phyloP scores from a whole-genome alignment of 73 alveolate genomes.

The Paramecium sonneborni region DNA sequence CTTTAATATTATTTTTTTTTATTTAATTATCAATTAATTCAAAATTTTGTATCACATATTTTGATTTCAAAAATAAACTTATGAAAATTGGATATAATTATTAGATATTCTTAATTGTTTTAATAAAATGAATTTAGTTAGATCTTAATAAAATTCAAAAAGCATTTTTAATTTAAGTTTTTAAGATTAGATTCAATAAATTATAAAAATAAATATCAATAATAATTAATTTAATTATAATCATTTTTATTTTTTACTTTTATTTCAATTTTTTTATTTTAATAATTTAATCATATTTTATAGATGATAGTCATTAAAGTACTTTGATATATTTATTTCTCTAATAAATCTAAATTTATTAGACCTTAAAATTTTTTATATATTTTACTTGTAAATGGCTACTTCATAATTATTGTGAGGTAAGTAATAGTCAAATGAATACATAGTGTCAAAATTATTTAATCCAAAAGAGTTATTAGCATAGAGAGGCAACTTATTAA shows the following conservation, averaged over 20 bases:
- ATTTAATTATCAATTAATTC: background rate
- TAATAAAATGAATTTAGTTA: too few species aligned
- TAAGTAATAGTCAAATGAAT: background rate
- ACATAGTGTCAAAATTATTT: constrained; percentile 19
- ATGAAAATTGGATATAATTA: background rate
- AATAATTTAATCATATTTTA: background rate
- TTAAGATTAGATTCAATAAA: too few species aligned
- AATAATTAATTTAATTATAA: background rate
- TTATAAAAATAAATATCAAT: background rate
- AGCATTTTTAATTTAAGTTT: too few species aligned
- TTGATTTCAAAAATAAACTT: background rate
- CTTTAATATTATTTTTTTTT: background rate
- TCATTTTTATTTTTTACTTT: background rate
- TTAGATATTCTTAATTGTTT: too few species aligned
- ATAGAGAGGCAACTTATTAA: background rate
- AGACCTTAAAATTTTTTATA: background rate
- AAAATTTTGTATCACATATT: background rate
- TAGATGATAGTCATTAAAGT: background rate
- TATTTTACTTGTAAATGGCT: background rate
- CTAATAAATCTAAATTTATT: background rate
- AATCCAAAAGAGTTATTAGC: background rate
- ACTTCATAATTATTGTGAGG: constrained; percentile 21
- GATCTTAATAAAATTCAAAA: too few species aligned
- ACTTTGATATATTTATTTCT: background rate
- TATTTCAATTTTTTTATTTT: background rate